A percentile compares a stretch with the other conserved stretches of the same genome.
These are phyloP conservation scores for Wallemia hederae DNA, from an alignment of 1,284 basidiomycete species.

Conservation along the genomic window DNA sequence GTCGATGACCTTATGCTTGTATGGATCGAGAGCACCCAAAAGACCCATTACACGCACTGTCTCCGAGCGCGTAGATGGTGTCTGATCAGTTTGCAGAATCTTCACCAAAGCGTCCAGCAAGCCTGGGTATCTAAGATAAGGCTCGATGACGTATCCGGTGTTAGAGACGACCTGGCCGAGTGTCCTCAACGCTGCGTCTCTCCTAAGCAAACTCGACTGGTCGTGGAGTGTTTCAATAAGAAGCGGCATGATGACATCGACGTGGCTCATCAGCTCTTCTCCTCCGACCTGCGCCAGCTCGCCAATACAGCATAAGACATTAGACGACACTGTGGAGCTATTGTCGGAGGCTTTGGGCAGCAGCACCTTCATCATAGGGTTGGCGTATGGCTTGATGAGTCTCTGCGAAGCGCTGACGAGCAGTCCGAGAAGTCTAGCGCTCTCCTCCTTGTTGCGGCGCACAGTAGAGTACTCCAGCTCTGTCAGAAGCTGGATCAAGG, in stretches of 20 bases:
- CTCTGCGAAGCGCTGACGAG: constrained; percentile 71
- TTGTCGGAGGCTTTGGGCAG: constrained; percentile 56
- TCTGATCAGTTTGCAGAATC: constrained; percentile 59
- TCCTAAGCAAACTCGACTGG: constrained; percentile 42
- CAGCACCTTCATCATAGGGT: constrained; percentile 81
- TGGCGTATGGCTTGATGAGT: constrained; percentile 83
- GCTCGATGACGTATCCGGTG: constrained; percentile 76
- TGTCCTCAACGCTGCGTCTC: constrained; percentile 79
- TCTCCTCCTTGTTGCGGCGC: constrained; percentile 60
- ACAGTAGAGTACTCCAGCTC: constrained; percentile 91
- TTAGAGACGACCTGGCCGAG: constrained; percentile 87
- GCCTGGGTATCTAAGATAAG: constrained; percentile 69
- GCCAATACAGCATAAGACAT: constrained; percentile 78
- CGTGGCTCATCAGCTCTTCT: constrained; percentile 58
- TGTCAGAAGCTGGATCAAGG: constrained; percentile 82
- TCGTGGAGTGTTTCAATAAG: constrained; percentile 69
- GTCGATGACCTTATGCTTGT: constrained; percentile 68
- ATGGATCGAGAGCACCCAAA: constrained; percentile 89
- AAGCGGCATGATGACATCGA: constrained; percentile 63
- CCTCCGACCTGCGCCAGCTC: constrained; percentile 81
- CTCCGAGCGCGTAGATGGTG: constrained; percentile 49
- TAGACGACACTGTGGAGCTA: constrained; percentile 66
- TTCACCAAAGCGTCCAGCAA: constrained; percentile 62
- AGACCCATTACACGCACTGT: constrained; percentile 81
- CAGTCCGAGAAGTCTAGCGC: constrained; percentile 55